Evolutionary conservation across 108 stramenopile species (phyloP), one percentile per base, ranked within the genome.

Genomic region (Conticribra guillardii): DNA sequence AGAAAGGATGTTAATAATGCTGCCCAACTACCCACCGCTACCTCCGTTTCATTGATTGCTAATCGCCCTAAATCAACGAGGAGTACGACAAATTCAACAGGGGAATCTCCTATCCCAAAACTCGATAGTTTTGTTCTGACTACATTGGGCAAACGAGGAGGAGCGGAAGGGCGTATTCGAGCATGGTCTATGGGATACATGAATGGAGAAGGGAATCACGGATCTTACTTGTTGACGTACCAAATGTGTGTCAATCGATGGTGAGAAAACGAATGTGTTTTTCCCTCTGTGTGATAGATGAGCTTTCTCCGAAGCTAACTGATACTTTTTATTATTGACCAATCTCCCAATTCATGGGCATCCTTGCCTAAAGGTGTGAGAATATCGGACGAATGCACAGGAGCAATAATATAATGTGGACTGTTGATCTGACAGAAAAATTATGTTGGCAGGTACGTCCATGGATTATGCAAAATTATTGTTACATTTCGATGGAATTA

Each of bases 361-460:
- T 41, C 11, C 5, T 41, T 11, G 5, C 37, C 11, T 41, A 9
- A 9, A 41, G 37, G 37, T 41, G 79, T 59, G 79, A 80, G 27
- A 48, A 66, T 26, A 80, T 80, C 9, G 67, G 66, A 1, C 34
- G 79, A 53, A 32, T 31, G 15, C 79, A 80, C 60, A 68, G 77
- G 71, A 88, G 87, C 19, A 95, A 95, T 74, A 88, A 88, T 61
- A 84, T 95, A 37, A 88, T 85, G 69, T 95, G 91, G 91, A 88
- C 84, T 15, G 80, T 95, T 26, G 81, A 90, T 54, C 71, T 95
- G 54, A 60, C 31, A 9, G 49, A 72, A 29, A 71, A 57, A 66
- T 71, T 61, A 15, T 87, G 80, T 49, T 79, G 76, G 64, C 94
- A 95, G 37, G 37, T 41, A 5, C 5, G 37, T 41, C 37, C 5